Evolutionary conservation across 1,284 basidiomycete genomes (phyloP).

Genomic region (Sutorius eximius): DNA sequence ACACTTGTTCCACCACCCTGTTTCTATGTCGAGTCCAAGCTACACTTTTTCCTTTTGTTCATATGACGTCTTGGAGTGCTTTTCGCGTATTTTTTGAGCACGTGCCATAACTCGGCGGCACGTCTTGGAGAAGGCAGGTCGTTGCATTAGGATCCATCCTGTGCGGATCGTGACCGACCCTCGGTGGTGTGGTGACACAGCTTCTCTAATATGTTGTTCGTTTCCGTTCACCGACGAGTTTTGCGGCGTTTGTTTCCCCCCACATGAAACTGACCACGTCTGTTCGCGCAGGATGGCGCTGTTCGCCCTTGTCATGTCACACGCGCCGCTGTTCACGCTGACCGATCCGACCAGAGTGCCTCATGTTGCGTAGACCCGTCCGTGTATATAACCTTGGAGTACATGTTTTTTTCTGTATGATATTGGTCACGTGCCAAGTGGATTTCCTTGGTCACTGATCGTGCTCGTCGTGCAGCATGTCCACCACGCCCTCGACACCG

Average conservation of each 20-base stretch:
- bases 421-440: conserved; percentile 31
- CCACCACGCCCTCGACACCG: conserved; percentile 30
- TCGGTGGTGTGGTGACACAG: conserved; percentile 25
- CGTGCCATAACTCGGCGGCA: conserved; percentile 1
- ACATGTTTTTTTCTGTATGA: neutral
- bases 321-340: conserved; percentile 32
- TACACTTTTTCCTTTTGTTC: neutral
- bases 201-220: conserved; percentile 11
- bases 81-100: neutral
- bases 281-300: conserved; percentile 36
- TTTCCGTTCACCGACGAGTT: conserved; percentile 25
- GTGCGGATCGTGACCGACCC: conserved; percentile 14
- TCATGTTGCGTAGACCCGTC: conserved; percentile 21
- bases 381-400: conserved; percentile 16
- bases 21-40: conserved; percentile 1
- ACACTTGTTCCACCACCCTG: neutral
- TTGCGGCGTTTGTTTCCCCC: conserved; percentile 6
- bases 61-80: conserved; percentile 17
- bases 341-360: conserved; percentile 33
- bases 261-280: conserved; percentile 30
- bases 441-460: conserved; percentile 2
- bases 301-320: conserved; percentile 33
- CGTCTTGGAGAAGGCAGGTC: neutral
- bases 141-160: conserved; percentile 3
- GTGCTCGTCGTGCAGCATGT: conserved; percentile 32